These are phyloP conservation scores for Fallopia convolvulus DNA, from an alignment of 148 eudicot genomes.

Conservation along the genomic window DNA sequence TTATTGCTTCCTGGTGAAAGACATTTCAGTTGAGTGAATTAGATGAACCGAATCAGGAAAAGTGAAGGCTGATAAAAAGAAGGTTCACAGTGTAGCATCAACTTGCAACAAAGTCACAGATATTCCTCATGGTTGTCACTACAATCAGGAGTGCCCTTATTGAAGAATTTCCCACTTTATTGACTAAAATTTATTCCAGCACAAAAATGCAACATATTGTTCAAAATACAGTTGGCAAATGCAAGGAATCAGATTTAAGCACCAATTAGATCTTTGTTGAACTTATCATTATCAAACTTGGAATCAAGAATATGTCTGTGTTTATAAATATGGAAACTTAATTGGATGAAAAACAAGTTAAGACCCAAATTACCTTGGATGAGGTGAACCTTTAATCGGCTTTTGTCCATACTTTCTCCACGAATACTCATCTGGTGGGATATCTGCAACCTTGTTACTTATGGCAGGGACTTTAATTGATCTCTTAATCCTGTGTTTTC, in stretches of 20 bases:
- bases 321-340: not conserved
- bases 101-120: not conserved
- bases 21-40: not conserved
- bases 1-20: no score
- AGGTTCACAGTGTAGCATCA: not conserved
- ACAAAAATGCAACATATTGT: not conserved
- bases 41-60: not conserved
- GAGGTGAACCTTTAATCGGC: slow-evolving; percentile 98
- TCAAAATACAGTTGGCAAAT: not conserved
- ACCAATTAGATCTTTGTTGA: not conserved
- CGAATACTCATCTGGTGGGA: slow-evolving; percentile 85
- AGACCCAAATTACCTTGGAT: slow-evolving; percentile 63
- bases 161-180: not conserved
- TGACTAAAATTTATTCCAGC: not conserved
- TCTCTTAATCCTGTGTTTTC: slow-evolving; percentile 85
- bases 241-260: slow-evolving; percentile 2
- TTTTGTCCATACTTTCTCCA: slow-evolving; percentile 99
- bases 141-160: not conserved
- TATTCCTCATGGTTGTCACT: not conserved
- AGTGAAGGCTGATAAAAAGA: not conserved
- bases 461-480: slow-evolving; percentile 94
- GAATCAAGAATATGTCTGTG: not conserved
- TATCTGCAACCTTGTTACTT: slow-evolving; percentile 94
- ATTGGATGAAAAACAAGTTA: not conserved
- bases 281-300: not conserved